A percentile compares a stretch with the other conserved stretches of the same genome.
Evolutionary conservation across 352 stramenopile genomes (phyloP).

Genomic region (Globisporangium barbulae): DNA sequence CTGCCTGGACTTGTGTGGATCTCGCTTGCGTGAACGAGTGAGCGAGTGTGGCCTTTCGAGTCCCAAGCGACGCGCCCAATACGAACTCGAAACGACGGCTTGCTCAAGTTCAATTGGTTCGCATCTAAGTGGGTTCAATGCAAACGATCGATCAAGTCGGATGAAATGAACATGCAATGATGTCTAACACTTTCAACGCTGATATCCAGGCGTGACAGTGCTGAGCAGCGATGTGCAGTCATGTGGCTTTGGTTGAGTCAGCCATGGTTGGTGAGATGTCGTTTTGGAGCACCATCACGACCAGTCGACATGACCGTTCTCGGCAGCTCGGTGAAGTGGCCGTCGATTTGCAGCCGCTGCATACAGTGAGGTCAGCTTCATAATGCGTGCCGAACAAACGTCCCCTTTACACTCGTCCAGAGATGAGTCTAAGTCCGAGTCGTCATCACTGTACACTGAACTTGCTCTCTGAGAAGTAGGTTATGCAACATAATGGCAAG

Average conservation of each 20-base stretch:
- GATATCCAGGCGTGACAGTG: background rate
- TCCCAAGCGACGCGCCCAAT: background rate
- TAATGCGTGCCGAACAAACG: background rate
- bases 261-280: background rate
- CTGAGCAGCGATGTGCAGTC: background rate
- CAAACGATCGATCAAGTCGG: background rate
- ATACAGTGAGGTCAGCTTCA: background rate
- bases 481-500: no score
- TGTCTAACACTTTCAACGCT: background rate
- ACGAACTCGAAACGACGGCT: constrained; percentile 5
- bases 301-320: background rate
- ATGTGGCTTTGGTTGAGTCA: background rate
- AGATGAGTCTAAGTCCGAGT: background rate
- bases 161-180: background rate
- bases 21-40: background rate
- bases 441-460: background rate
- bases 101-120: background rate
- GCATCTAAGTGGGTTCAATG: background rate
- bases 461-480: background rate
- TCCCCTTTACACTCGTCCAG: background rate
- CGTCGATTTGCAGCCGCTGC: background rate
- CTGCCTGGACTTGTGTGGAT: background rate
- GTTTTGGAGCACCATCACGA: background rate
- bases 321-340: background rate
- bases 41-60: background rate